Evolutionary conservation across 345 rosid species (phyloP).

Genomic region (Hevea brasiliensis): DNA sequence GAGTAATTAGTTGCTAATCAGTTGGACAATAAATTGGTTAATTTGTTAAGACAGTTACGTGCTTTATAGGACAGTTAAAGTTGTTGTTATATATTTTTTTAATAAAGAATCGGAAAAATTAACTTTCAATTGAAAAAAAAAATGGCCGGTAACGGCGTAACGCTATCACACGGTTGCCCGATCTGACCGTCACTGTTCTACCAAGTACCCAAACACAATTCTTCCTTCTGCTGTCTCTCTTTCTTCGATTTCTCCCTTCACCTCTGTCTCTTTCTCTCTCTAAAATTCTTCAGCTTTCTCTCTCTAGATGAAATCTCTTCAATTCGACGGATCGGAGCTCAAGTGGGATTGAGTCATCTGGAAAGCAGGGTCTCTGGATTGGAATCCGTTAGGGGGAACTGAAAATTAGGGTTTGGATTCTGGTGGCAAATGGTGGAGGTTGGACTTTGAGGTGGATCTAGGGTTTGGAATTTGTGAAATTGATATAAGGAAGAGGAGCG

Average conservation of each 20-base stretch:
- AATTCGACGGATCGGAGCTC: slow-evolving; percentile 37
- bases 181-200: slow-evolving; percentile 18
- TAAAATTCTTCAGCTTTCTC: slow-evolving; percentile 12
- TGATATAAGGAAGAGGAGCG: not conserved
- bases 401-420: slow-evolving; percentile 36
- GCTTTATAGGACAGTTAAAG: not conserved
- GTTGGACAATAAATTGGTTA: not conserved
- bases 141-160: slow-evolving; percentile 23
- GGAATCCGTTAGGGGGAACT: slow-evolving; percentile 5
- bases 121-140: not conserved
- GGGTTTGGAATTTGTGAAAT: no score
- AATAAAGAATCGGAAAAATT: no score
- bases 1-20: no score
- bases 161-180: slow-evolving; percentile 7
- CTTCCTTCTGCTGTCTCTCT: slow-evolving; percentile 35
- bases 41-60: no score
- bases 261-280: slow-evolving; percentile 23
- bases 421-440: slow-evolving; percentile 8
- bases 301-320: slow-evolving; percentile 24
- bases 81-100: not conserved
- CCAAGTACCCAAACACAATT: slow-evolving; percentile 39
- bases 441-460: slow-evolving; percentile 28
- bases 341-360: slow-evolving; percentile 29
- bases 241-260: slow-evolving; percentile 13
- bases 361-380: not conserved